Conservation (phyloP, 441 rosid species). For the Pelargonium australe region DNA sequence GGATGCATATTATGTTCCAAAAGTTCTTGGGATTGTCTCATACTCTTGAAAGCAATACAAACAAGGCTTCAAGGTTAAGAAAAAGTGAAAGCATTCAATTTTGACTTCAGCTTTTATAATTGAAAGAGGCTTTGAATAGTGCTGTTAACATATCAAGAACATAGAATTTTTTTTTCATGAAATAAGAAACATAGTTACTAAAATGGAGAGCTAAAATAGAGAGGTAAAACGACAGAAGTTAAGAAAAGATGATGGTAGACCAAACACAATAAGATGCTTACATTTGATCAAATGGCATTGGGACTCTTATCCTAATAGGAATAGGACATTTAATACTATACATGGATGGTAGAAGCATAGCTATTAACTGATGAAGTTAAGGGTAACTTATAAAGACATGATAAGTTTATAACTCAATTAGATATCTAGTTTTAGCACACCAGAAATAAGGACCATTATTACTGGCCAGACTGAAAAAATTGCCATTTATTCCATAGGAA, state of each 20-base stretch:
- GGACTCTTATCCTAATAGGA: background rate
- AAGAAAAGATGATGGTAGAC: background rate
- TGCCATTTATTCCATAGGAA: background rate
- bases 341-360: background rate
- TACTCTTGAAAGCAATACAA: too few relatives aligned
- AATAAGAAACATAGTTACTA: background rate
- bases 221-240: background rate
- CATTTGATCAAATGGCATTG: background rate
- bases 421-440: background rate
- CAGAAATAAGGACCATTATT: background rate
- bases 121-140: background rate
- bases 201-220: background rate
- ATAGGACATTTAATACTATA: background rate
- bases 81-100: too few relatives aligned
- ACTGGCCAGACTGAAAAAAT: background rate
- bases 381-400: background rate
- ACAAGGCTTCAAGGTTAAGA: too few relatives aligned
- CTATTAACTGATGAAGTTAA: background rate
- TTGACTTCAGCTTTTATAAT: too few relatives aligned
- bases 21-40: too few relatives aligned
- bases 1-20: too few relatives aligned
- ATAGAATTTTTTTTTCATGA: background rate
- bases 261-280: background rate
- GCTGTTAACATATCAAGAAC: background rate
- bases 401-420: background rate